A percentile compares a stretch with the other conserved stretches of the same genome.
Conservation (phyloP, 2,329 filamentous ascomycete genomes). For the Sarocladium oryzae region DNA sequence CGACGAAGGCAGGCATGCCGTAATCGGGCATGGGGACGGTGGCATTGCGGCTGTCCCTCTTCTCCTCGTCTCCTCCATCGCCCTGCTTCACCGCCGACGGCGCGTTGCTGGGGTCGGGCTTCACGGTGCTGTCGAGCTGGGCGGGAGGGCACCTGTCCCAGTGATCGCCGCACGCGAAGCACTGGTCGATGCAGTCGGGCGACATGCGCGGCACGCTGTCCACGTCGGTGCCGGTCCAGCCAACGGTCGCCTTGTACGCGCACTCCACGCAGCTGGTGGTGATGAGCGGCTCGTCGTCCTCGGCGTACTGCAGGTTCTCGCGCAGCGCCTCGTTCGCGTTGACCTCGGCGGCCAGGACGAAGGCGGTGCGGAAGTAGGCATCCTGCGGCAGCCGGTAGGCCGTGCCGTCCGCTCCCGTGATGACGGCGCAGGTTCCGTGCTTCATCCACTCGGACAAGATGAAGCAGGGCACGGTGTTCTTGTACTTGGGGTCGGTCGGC, state of each 20-base stretch:
- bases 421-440: conserved; percentile 13
- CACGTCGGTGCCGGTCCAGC: conserved; percentile 10
- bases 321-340: conserved; percentile 9
- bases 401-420: conserved; percentile 11
- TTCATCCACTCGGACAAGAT: conserved; percentile 14
- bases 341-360: conserved; percentile 9
- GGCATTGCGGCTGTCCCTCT: background rate
- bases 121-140: background rate
- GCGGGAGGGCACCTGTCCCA: background rate
- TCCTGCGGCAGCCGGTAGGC: conserved; percentile 13
- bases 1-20: conserved; percentile 10
- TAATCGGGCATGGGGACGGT: conserved; percentile 6
- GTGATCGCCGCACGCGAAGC: conserved; percentile 1
- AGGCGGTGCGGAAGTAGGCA: conserved; percentile 12
- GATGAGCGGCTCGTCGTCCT: background rate
- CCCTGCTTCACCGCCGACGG: background rate
- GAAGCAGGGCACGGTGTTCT: conserved; percentile 13
- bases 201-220: conserved; percentile 13
- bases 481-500: conserved; percentile 10
- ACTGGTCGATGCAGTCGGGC: conserved; percentile 10
- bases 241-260: conserved; percentile 8
- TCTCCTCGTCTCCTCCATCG: no score
- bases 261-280: background rate
- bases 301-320: background rate
- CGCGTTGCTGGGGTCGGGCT: conserved; percentile 11